Base-by-base conservation (phyloP, 2,329 filamentous ascomycete species). In the Cadophora sp. region DNA sequence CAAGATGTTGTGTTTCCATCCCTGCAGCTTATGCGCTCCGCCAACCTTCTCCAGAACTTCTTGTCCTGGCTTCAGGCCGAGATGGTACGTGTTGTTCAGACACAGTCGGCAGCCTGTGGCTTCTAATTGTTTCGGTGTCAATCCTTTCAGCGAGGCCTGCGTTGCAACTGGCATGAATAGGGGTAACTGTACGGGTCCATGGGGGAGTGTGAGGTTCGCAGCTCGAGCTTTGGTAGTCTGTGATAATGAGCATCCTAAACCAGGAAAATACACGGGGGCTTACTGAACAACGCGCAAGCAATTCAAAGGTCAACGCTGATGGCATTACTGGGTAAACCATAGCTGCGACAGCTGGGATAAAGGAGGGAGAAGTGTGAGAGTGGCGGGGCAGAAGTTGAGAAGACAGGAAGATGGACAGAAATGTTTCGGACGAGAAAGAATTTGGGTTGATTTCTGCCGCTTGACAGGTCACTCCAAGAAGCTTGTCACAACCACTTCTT, bases 141-240 rank as follows among this genome's bases (percentile, higher is more conserved):
- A 81, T 51, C 96, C 96, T 78, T 99, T 99, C 47, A 99, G 84
- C 0, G 95, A 97, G 0, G 93, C 96, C 80, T 99, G 96, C 0
- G 96, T 99, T 36, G 96, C 96, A 51, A 99, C 96, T 18, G 96
- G 96, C 96, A 99, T 99, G 80, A 99, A 99, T 66, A 98, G 89
- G 8, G 96, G 96, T 36, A 98, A 87, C 74, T 91, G 88, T 30
- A 99, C 94, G 1, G 91, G 85, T 66, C 96, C 96, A 87, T 99
- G 96, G 60, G 96, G 95, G 30, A 99, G 89, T 58, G 90, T 91
- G 63, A 99, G 85, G 67, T 88, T 89, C 62, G 96, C 96, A 59
- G 96, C 96, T 73, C 96, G 91, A 30, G 96, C 96, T 84, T 95
- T 93, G 13, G 95, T 98, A 59, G 94, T 96, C 95, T 98, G 56